A percentile compares a stretch with the other conserved stretches of the same genome.
phyloP scores from a whole-genome alignment of 2,329 filamentous ascomycete genomes.

The Fusarium anguioides region DNA sequence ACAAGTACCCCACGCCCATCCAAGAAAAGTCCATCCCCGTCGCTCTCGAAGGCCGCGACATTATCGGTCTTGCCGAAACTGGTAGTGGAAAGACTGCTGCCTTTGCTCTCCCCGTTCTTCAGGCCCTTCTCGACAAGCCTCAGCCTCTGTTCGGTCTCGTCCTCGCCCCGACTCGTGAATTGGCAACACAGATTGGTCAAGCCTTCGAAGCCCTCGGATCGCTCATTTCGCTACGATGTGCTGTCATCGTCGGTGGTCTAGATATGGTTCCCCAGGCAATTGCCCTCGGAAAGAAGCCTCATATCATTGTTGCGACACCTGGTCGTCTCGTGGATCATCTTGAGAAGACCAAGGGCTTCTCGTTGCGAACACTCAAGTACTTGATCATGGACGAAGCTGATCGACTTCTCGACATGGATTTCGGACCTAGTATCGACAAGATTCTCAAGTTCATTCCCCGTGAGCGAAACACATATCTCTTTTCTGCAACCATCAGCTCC shows the following conservation, averaged over 20 bases:
- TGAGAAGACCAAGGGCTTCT: conserved; percentile 97
- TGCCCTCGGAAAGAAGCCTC: conserved; percentile 93
- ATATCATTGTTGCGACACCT: conserved; percentile 92
- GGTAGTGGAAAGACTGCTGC: conserved; percentile 96
- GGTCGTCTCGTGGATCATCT: conserved; percentile 90
- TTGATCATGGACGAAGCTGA: conserved; percentile 97
- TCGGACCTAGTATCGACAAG: conserved; percentile 91
- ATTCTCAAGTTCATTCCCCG: conserved; percentile 88
- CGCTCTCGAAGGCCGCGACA: conserved; percentile 82
- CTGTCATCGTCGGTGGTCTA: conserved; percentile 90
- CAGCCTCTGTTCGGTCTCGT: conserved; percentile 89
- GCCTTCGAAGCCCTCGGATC: conserved; percentile 89
- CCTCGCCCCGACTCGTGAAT: conserved; percentile 90
- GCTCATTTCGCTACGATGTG: conserved; percentile 86
- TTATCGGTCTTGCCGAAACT: conserved; percentile 95
- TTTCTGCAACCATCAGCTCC: conserved; percentile 92
- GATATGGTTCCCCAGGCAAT: conserved; percentile 95
- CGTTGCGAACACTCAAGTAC: conserved; percentile 82
- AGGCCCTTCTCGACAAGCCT: conserved; percentile 88
- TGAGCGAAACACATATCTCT: conserved; percentile 84
- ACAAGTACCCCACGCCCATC: conserved; percentile 88
- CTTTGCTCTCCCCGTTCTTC: conserved; percentile 92
- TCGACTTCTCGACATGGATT: conserved; percentile 90
- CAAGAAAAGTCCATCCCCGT: conserved; percentile 85
- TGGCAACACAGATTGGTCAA: conserved; percentile 91